Evolutionary conservation across 2,329 filamentous ascomycete species (phyloP).

Genomic region (Aureobasidium leucospermi): DNA sequence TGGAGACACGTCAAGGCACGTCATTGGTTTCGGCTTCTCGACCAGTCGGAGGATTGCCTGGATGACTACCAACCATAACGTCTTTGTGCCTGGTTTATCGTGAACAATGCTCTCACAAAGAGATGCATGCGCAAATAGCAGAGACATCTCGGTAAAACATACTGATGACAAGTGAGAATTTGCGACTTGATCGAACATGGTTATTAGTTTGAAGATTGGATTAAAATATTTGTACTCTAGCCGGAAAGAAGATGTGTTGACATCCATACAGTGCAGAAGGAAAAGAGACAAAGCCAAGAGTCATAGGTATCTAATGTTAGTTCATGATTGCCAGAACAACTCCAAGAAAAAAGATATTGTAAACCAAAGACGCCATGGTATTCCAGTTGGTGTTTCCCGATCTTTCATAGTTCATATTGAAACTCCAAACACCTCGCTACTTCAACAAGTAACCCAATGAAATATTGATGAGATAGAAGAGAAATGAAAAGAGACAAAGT

Average conservation of each 20-base stretch:
- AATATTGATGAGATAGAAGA: background rate
- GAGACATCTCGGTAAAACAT: too few species aligned
- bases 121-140: too few species aligned
- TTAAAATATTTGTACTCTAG: background rate
- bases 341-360: background rate
- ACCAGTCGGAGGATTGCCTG: background rate
- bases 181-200: too few species aligned
- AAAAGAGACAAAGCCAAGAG: background rate
- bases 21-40: background rate
- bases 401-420: background rate
- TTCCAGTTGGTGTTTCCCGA: background rate
- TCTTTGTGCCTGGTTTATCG: background rate
- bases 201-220: background rate
- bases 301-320: background rate
- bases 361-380: background rate
- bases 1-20: background rate
- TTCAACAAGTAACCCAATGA: background rate
- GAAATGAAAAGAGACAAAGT: background rate
- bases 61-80: background rate
- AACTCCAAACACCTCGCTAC: slow-evolving; percentile 8
- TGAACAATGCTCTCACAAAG: too few species aligned
- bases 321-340: background rate
- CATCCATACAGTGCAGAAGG: background rate
- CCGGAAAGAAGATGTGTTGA: background rate
- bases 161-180: too few species aligned